Evolutionary conservation across 345 rosid species (phyloP).

Genomic region (Geranium rotundifolium): DNA sequence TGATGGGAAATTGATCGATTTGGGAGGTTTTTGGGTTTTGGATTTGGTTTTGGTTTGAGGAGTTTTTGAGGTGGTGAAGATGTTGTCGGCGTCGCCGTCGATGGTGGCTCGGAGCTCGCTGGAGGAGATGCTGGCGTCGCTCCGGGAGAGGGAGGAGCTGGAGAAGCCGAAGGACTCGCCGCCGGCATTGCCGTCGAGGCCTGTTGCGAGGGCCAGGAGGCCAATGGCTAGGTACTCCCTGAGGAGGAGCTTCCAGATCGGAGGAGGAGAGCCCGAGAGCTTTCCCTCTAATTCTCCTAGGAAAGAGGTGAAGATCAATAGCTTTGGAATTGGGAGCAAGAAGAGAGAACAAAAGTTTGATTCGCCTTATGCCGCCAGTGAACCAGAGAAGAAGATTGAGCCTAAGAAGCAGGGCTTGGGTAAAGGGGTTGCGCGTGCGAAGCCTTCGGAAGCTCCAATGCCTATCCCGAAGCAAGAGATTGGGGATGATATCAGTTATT

Average conservation of each 20-base stretch:
- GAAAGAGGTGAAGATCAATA: constrained; percentile 45
- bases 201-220: constrained; percentile 66
- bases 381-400: constrained; percentile 16
- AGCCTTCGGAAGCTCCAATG: not conserved
- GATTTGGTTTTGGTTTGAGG: not conserved
- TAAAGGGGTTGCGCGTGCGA: not conserved
- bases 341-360: constrained; percentile 39
- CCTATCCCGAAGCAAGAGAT: constrained; percentile 29
- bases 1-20: not conserved
- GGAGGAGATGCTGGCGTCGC: constrained; percentile 89
- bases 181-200: constrained; percentile 87
- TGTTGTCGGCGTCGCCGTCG: constrained; percentile 66
- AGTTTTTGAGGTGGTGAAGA: constrained; percentile 19
- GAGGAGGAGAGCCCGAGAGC: constrained; percentile 1
- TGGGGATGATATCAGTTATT: constrained; percentile 64
- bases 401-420: not conserved
- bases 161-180: constrained; percentile 73
- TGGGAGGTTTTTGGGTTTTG: not conserved
- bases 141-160: constrained; percentile 57
- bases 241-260: constrained; percentile 40
- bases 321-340: constrained; percentile 74
- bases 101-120: constrained; percentile 68
- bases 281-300: constrained; percentile 9
- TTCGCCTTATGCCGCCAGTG: constrained; percentile 42
- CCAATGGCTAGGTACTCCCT: constrained; percentile 71